Base-by-base conservation (phyloP, 306 rosid genomes). In the Trifolium fragiferum region DNA sequence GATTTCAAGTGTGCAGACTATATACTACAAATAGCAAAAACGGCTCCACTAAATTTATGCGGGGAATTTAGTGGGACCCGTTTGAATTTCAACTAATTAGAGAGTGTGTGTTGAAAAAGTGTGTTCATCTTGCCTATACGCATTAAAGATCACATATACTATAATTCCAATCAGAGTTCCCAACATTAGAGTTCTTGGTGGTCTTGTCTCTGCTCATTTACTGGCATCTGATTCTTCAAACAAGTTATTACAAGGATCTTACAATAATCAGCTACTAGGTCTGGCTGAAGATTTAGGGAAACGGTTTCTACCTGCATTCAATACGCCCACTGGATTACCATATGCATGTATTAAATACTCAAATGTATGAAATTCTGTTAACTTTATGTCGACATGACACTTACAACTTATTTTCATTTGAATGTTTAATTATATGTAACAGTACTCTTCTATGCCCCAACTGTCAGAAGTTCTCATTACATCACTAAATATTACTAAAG, bases 101-200 rank as follows among this genome's bases (percentile, higher is more conserved):
- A 23, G 25, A 23, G 25, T 23, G 25, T 23, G 25, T 23, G 25
- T 23, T 23, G 25, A 23, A 23, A n/a, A n/a, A n/a, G n/a, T n/a
- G 30, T 25, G 30, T 2, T 25, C 30, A 2, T n/a, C 4, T 25
- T 25, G 2, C 30, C 0, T 25, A 25, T 25, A 25, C 2, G 30
- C 30, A 2, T 1, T 2, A 25, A 25, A 25, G 30, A 25, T 25
- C 30, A 27, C 4, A 27, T 27, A 27, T 27, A 27, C 32, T 27
- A 27, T n/a, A n/a, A n/a, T n/a, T n/a, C n/a, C n/a, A n/a, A n/a
- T n/a, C n/a, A n/a, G n/a, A n/a, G n/a, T n/a, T n/a, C n/a, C n/a
- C 90, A 94, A 94, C 88, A 94, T 94, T 80, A 87, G 97, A 88
- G 96, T 90, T 44, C 98, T 94, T 79, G 98, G 98, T 65, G 98